phyloP scores from a whole-genome alignment of 1,139 yeast species.

The Hansenula sp. region DNA sequence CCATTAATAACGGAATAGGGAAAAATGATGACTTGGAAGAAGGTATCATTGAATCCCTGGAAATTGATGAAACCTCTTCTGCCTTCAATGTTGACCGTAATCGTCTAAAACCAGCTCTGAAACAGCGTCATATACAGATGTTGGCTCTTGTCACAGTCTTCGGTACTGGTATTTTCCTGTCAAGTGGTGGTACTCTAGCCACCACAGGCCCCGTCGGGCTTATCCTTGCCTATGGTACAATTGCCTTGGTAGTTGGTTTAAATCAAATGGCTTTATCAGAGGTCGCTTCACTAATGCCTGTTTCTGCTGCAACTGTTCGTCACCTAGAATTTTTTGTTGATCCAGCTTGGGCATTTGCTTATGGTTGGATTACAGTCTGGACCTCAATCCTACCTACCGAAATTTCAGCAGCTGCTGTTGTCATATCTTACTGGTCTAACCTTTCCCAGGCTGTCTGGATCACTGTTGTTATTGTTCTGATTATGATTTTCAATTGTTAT shows the following conservation, averaged over 20 bases:
- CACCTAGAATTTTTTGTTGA: slow-evolving; percentile 36
- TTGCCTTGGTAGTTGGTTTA: slow-evolving; percentile 38
- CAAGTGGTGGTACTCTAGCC: slow-evolving; percentile 45
- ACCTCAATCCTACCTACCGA: slow-evolving; percentile 56
- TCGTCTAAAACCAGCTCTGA: too few relatives aligned
- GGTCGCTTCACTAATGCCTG: slow-evolving; percentile 26
- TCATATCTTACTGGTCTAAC: slow-evolving; percentile 46
- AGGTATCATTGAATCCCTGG: too few relatives aligned
- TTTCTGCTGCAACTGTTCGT: slow-evolving; percentile 23
- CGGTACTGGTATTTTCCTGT: slow-evolving; percentile 51
- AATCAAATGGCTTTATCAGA: slow-evolving; percentile 25
- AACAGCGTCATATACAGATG: too few relatives aligned
- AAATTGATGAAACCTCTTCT: too few relatives aligned
- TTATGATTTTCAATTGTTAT: slow-evolving; percentile 36
- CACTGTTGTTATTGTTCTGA: slow-evolving; percentile 36
- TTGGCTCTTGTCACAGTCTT: slow-evolving; percentile 32
- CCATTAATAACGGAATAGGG: too few relatives aligned
- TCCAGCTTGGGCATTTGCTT: slow-evolving; percentile 67
- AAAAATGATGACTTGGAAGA: too few relatives aligned
- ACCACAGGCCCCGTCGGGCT: slow-evolving; percentile 51
- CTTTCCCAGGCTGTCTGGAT: slow-evolving; percentile 39
- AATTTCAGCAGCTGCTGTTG: slow-evolving; percentile 67
- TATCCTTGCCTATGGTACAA: slow-evolving; percentile 41
- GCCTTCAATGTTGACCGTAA: too few relatives aligned
- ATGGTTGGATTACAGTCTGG: slow-evolving; percentile 69